Base-by-base conservation (phyloP, 73 alveolate genomes). In the Paramecium sonneborni region DNA sequence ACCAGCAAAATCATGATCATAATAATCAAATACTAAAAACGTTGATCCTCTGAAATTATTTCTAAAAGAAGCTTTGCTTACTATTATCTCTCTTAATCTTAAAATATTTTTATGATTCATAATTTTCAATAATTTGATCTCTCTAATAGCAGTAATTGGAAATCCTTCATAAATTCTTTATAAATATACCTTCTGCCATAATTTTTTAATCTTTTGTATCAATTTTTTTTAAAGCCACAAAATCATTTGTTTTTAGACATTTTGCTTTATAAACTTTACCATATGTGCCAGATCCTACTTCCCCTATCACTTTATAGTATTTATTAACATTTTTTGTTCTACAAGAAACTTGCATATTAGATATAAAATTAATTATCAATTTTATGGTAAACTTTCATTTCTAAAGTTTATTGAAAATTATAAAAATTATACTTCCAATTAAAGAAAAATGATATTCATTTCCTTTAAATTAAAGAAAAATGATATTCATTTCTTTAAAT, bases 131-230 rank as follows among this genome's bases (percentile, higher is more conserved):
- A 97, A 92, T 87, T 93, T 92, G 92, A 98, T 98, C 93, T 98
- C 99, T 92, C 99, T 92, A 48, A 98, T 93, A 12, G 99, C 99
- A 11, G 99, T 97, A 10, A 97, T 95, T 24, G 99, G 99, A 84
- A 98, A 98, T 20, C 99, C 86, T 72, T 72, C 7, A 35, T 15
- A 12, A 72, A 10, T 15, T 20, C 7, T 7, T 72, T 4, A 72
- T 35, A 72, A 72, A n/a, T 1, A 4, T 34, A 72, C 86, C 99
- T 57, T 98, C 99, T 39, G 85, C 89, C 87, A 69, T 88, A 14
- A 88, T 88, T 93, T 96, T 94, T 38, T 96, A 98, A 44, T 97
- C 94, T 39, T 93, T 96, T 92, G 97, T 96, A 72, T 93, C 96
- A 44, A 98, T 93, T 92, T 92, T 93, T 90, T 98, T 98, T 58